Evolutionary conservation across 2,329 filamentous ascomycete genomes (phyloP).

Genomic region (Claviceps monticola): DNA sequence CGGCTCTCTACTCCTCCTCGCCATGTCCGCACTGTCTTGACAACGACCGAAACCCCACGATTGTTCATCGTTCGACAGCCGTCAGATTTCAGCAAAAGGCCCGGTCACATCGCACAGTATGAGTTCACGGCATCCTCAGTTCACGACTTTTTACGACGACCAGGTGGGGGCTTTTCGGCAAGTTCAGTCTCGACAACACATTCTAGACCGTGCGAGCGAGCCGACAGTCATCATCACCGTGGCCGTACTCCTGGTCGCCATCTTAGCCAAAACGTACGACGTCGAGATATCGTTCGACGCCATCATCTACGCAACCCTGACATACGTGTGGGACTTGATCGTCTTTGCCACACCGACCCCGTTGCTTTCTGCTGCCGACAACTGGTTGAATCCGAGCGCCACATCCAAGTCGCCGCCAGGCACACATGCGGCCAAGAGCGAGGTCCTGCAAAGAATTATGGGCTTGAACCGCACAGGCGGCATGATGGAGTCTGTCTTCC

Average conservation of each 20-base stretch:
- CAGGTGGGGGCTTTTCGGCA: constrained; percentile 20
- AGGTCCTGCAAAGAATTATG: constrained; percentile 48
- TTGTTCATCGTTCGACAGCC: constrained; percentile 9
- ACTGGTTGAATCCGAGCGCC: constrained; percentile 35
- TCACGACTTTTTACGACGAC: constrained; percentile 23
- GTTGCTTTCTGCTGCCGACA: constrained; percentile 43
- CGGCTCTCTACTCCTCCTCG: constrained; percentile 2
- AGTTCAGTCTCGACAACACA: constrained; percentile 12
- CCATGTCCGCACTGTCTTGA: constrained; percentile 10
- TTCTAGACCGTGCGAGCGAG: constrained; percentile 20
- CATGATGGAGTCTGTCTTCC: constrained; percentile 42
- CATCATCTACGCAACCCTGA: constrained; percentile 15
- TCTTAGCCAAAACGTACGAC: constrained; percentile 21
- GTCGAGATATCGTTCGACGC: constrained; percentile 18
- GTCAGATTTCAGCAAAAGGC: neutral
- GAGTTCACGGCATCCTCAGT: constrained; percentile 19
- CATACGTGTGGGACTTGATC: constrained; percentile 46
- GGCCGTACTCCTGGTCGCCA: constrained; percentile 18
- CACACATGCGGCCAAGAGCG: constrained; percentile 46
- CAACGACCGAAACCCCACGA: constrained; percentile 3
- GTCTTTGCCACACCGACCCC: constrained; percentile 42
- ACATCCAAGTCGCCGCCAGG: constrained; percentile 24
- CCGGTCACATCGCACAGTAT: constrained; percentile 16
- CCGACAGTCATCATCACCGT: constrained; percentile 22
- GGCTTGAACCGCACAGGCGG: constrained; percentile 40